Base-by-base conservation (phyloP, 2,329 filamentous ascomycete species). In the Teratosphaeria gauchensis region DNA sequence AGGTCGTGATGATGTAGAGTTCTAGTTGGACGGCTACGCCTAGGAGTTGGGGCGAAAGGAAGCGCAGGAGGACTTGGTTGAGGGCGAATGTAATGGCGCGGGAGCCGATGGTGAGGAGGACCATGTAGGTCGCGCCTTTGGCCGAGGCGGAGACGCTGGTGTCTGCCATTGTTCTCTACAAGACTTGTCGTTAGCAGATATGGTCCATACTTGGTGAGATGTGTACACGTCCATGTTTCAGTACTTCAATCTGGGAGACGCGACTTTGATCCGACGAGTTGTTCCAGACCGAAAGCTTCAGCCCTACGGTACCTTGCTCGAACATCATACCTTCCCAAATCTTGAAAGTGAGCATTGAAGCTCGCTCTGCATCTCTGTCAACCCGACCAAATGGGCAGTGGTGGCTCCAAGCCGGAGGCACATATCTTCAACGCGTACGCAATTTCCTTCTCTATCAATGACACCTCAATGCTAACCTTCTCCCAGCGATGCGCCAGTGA, bases 1-100 rank as follows among this genome's bases (percentile, higher is more conserved):
- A 81, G n/a, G 95, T 86, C 0, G 91, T 90, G 52, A 95, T 87
- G 60, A 92, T 92, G 73, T 92, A 96, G 0, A 97, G 84, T 68
- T 99, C 94, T 2, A 99, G 82, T 72, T 96, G 94, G 0, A 92
- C 87, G 1, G 92, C 88, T 4, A 95, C 80, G 5, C 92, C 94
- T 1, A 99, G 82, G 0, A 95, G 80, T 59, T 87, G 83, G 0
- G 94, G 92, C 1, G 91, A 95, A 52, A 97, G 78, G 71, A 89
- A 92, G 38, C 92, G 89, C 7, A 99, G 82, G 32, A 99, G 83
- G 42, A 95, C 73, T 73, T 99, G 92, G 75, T 97, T 99, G 70
- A 94, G 88, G 65, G 87, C 75, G 75, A 99, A 99, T 28, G 92
- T 97, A 63, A 95, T 78, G 57, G 87, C 85, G 61, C 92, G 87